Conservation (phyloP, 2,329 filamentous ascomycete species). For the Acarospora socialis region DNA sequence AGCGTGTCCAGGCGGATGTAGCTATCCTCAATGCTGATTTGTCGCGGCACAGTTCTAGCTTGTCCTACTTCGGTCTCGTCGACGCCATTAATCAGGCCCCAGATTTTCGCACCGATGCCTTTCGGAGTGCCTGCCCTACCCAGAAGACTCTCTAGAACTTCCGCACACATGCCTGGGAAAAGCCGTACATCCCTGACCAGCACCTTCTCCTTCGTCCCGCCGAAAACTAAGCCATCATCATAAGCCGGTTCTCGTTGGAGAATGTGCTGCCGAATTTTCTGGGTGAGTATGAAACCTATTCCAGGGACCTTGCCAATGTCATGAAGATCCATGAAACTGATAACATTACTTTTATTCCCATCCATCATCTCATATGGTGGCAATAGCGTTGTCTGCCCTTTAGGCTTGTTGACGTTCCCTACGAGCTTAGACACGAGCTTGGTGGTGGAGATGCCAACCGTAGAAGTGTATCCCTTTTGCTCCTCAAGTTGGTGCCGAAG, state of each 20-base stretch:
- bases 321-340: conserved; percentile 58
- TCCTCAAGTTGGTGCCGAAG: conserved; percentile 59
- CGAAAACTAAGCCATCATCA: conserved; percentile 33
- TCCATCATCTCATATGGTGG: conserved; percentile 37
- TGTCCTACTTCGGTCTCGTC: conserved; percentile 61
- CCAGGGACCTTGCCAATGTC: conserved; percentile 72
- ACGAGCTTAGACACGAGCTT: conserved; percentile 78
- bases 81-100: conserved; percentile 66
- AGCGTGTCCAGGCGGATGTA: conserved; percentile 58
- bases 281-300: conserved; percentile 66
- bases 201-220: conserved; percentile 40
- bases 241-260: conserved; percentile 32
- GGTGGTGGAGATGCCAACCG: conserved; percentile 74
- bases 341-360: conserved; percentile 35
- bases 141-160: conserved; percentile 53
- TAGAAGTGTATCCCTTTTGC: conserved; percentile 70
- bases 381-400: conserved; percentile 70
- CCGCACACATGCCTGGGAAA: conserved; percentile 47
- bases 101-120: conserved; percentile 58
- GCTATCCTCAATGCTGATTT: conserved; percentile 92
- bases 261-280: conserved; percentile 50
- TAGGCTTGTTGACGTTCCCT: conserved; percentile 73
- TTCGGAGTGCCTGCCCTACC: conserved; percentile 54
- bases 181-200: conserved; percentile 52
- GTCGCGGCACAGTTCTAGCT: conserved; percentile 57